phyloP scores from a whole-genome alignment of 345 rosid species.

The Populus nigra region DNA sequence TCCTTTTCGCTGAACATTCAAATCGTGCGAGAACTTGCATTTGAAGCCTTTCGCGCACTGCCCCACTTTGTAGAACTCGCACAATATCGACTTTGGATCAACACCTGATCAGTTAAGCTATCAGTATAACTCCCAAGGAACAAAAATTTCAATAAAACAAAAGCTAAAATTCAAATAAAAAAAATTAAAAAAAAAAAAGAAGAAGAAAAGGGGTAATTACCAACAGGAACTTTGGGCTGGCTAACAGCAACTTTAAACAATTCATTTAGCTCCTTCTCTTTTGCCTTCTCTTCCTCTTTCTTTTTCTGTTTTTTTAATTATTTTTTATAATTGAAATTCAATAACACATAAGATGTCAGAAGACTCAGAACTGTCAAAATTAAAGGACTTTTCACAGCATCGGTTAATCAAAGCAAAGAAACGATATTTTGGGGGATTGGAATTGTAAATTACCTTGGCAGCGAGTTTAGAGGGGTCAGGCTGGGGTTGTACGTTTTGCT shows the following conservation, averaged over 20 bases:
- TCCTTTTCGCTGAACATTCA: slow-evolving; percentile 96
- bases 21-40: slow-evolving; percentile 94
- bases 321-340: not conserved
- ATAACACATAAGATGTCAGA: not conserved
- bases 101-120: slow-evolving; percentile 50
- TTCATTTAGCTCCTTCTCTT: slow-evolving; percentile 89
- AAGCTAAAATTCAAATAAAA: not conserved
- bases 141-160: not conserved
- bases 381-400: not conserved
- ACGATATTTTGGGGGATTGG: not conserved
- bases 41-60: slow-evolving; percentile 89
- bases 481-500: slow-evolving; percentile 79
- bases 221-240: slow-evolving; percentile 91
- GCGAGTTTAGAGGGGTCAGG: slow-evolving; percentile 62
- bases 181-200: not conserved
- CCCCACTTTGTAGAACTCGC: slow-evolving; percentile 86
- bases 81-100: slow-evolving; percentile 90
- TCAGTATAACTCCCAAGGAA: not conserved
- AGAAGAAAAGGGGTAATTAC: slow-evolving; percentile 29
- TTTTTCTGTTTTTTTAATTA: slow-evolving; percentile 58
- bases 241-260: slow-evolving; percentile 87
- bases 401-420: not conserved
- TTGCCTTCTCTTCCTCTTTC: slow-evolving; percentile 96
- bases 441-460: slow-evolving; percentile 54
- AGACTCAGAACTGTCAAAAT: not conserved